These are phyloP conservation scores for Voacanga thouarsii DNA, from an alignment of 257 asterid species.

Conservation along the genomic window DNA sequence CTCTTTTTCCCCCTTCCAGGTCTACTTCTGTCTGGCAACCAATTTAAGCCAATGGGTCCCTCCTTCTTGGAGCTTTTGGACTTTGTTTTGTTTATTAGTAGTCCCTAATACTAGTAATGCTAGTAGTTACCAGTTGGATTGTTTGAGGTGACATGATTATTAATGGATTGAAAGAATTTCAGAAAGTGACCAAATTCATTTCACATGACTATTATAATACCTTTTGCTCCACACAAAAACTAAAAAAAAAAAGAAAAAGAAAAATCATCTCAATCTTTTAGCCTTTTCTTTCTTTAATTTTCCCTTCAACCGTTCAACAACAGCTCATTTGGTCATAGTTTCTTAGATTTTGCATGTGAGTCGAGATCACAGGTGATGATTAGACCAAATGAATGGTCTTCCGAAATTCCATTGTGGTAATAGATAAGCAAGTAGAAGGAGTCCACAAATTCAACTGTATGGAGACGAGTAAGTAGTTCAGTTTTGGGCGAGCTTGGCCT, in stretches of 20 bases:
- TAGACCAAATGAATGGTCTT: slow-evolving; percentile 6
- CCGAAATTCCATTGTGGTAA: not conserved
- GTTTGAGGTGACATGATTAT: slow-evolving; percentile 22
- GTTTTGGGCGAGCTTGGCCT: not conserved
- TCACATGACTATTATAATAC: slow-evolving; percentile 29
- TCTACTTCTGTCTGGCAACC: slow-evolving; percentile 29
- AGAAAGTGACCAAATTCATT: slow-evolving; percentile 39
- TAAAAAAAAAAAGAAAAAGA: too few species aligned
- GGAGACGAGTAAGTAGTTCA: too few species aligned
- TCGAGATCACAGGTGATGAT: slow-evolving; percentile 12
- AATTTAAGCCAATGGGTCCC: slow-evolving; percentile 38
- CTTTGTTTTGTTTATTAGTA: slow-evolving; percentile 12
- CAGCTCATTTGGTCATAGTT: slow-evolving; percentile 25
- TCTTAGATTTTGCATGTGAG: slow-evolving; percentile 41
- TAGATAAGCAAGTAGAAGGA: not conserved
- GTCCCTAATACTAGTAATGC: not conserved
- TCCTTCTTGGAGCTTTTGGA: not conserved
- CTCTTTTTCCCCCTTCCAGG: not conserved
- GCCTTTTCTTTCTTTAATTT: slow-evolving; percentile 9
- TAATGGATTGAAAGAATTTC: slow-evolving; percentile 23
- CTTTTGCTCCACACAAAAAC: slow-evolving; percentile 21
- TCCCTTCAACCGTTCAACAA: slow-evolving; percentile 8
- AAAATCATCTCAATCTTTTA: slow-evolving; percentile 6
- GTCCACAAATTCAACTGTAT: not conserved
- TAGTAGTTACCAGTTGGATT: slow-evolving; percentile 45